phyloP scores from a whole-genome alignment of 2,329 filamentous ascomycete species.

The Phialophora tarda region DNA sequence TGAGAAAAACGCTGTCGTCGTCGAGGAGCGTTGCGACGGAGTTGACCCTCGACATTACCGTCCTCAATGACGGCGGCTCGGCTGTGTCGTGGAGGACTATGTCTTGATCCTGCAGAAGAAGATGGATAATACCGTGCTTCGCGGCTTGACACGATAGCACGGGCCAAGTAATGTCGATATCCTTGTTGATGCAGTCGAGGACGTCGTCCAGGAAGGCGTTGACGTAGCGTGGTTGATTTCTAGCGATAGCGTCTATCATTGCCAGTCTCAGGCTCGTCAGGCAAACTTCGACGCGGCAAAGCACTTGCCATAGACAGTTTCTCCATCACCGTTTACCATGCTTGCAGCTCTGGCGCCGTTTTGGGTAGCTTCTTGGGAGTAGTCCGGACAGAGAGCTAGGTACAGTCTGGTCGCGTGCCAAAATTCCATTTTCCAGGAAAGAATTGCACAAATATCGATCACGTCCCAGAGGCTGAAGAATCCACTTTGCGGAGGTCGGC shows the following conservation, averaged over 20 bases:
- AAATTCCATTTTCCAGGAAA: neutral
- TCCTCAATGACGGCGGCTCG: neutral
- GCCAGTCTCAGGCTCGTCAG: neutral
- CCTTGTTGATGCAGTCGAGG: neutral
- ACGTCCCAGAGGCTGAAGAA: neutral
- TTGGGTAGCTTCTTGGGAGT: neutral
- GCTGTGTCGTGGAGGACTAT: neutral
- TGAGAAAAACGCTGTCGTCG: neutral
- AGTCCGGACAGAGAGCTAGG: neutral
- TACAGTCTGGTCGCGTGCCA: neutral
- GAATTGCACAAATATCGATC: neutral
- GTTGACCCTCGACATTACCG: neutral
- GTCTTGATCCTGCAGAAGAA: neutral
- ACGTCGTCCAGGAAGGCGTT: slow-evolving; percentile 2
- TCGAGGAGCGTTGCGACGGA: neutral
- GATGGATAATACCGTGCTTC: neutral
- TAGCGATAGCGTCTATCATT: neutral
- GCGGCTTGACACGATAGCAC: neutral
- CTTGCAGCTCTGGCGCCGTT: neutral
- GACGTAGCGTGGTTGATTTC: neutral
- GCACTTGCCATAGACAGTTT: slow-evolving; percentile 7
- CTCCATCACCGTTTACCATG: neutral
- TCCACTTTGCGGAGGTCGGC: neutral
- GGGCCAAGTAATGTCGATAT: neutral
- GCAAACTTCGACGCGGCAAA: neutral